A percentile compares a stretch with the other conserved stretches of the same genome.
Conservation (phyloP, 768 basidiomycete genomes). For the Phlebiopsis flavidoalba region DNA sequence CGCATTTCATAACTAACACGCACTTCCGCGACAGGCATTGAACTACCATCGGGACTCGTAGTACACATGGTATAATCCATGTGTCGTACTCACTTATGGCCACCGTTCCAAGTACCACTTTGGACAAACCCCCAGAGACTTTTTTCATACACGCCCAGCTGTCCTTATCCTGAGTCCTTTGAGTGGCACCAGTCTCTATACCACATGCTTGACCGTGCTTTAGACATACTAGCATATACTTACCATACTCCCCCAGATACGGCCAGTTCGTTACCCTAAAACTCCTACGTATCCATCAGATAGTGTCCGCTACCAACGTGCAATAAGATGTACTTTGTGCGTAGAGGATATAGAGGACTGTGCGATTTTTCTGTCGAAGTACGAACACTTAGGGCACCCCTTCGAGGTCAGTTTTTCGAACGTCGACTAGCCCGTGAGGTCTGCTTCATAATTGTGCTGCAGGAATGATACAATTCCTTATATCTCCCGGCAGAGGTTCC, state of each 20-base stretch:
- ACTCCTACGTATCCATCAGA: conserved; percentile 7
- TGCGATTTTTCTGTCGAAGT: conserved; percentile 91
- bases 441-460: neutral
- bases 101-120: conserved; percentile 36
- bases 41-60: conserved; percentile 25
- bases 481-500: conserved; percentile 23
- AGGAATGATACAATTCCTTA: neutral
- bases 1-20: neutral
- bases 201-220: conserved; percentile 88
- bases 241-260: conserved; percentile 45
- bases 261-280: conserved; percentile 11
- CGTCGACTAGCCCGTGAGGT: conserved; percentile 54
- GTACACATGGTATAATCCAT: conserved; percentile 73
- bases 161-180: conserved; percentile 79
- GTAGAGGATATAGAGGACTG: conserved; percentile 53
- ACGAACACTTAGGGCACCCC: conserved; percentile 87
- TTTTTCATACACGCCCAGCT: conserved; percentile 89
- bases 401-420: conserved; percentile 81
- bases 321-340: conserved; percentile 27
- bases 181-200: conserved; percentile 98
- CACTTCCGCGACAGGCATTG: neutral
- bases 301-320: conserved; percentile 11
- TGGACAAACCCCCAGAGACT: conserved; percentile 34
- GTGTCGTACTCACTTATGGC: conserved; percentile 78
- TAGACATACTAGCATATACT: conserved; percentile 87